These are phyloP conservation scores for Vaccinium myrtillus DNA, from an alignment of 148 eudicot genomes.

Conservation along the genomic window DNA sequence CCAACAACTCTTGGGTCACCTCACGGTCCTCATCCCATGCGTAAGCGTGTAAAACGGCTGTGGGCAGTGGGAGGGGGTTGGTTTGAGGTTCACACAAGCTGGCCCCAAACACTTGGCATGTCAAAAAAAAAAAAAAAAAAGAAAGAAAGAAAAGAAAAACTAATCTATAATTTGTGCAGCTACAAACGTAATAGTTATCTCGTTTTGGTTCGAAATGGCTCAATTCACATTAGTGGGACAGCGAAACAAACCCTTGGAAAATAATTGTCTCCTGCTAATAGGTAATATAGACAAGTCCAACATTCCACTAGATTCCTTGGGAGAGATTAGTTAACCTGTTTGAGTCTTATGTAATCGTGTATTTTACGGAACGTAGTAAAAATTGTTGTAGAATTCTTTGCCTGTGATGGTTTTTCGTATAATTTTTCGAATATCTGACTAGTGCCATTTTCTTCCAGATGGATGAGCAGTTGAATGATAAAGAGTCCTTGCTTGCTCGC, in stretches of 20 bases:
- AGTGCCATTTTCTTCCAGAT: conserved; percentile 27
- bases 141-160: too few species aligned
- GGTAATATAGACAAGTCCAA: neutral
- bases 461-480: conserved; percentile 48
- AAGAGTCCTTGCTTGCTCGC: conserved; percentile 60
- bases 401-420: neutral
- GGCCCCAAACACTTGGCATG: too few species aligned
- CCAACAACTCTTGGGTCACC: too few species aligned
- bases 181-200: neutral
- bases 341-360: neutral
- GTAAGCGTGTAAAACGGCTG: too few species aligned
- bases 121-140: too few species aligned
- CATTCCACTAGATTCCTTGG: neutral
- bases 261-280: neutral
- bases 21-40: too few species aligned
- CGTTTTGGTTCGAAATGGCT: neutral
- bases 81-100: too few species aligned
- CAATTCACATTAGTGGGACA: neutral
- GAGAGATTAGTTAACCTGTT: neutral
- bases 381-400: neutral
- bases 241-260: neutral
- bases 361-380: too few species aligned
- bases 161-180: neutral
- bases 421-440: neutral
- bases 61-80: too few species aligned